Percentiles rank a stretch among this genome's conserved stretches.
Conservation (phyloP, 2,329 filamentous ascomycete species). For the Simplicillium sp. region DNA sequence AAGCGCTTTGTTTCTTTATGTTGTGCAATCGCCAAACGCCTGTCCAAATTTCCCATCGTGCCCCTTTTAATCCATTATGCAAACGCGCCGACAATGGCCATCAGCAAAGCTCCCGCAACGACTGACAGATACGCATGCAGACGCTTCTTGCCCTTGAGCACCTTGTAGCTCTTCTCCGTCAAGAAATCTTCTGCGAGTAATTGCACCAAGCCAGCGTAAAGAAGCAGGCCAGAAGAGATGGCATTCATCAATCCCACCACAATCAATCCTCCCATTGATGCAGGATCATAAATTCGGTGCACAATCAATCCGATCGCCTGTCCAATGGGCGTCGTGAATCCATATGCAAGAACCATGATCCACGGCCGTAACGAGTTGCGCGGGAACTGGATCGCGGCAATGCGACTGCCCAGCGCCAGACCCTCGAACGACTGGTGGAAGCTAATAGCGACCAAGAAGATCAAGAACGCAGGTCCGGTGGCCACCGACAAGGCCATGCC, state of each 20-base stretch:
- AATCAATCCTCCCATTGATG: slow-evolving; percentile 64
- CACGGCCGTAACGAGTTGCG: slow-evolving; percentile 66
- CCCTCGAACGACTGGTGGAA: slow-evolving; percentile 89
- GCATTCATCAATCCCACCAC: slow-evolving; percentile 86
- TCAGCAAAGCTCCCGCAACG: slow-evolving; percentile 53
- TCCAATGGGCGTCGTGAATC: slow-evolving; percentile 69
- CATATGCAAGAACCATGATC: slow-evolving; percentile 73
- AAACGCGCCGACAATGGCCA: slow-evolving; percentile 66
- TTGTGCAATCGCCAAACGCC: not conserved
- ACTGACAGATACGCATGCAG: slow-evolving; percentile 56
- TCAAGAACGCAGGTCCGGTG: slow-evolving; percentile 68
- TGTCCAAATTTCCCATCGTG: no score
- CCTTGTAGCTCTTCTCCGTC: slow-evolving; percentile 63
- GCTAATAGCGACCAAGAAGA: slow-evolving; percentile 66
- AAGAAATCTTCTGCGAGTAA: slow-evolving; percentile 78
- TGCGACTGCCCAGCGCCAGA: slow-evolving; percentile 74
- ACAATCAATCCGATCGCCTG: slow-evolving; percentile 74
- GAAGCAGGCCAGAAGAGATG: slow-evolving; percentile 67
- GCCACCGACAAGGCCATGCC: slow-evolving; percentile 80
- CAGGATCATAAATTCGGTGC: slow-evolving; percentile 72
- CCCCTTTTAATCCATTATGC: slow-evolving; percentile 35
- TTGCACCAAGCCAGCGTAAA: slow-evolving; percentile 79
- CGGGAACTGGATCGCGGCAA: slow-evolving; percentile 74
- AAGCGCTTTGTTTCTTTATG: not conserved
- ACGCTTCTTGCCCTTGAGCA: slow-evolving; percentile 51